Evolutionary conservation across 768 basidiomycete genomes (phyloP).

Genomic region (Calocybe gangraenosa): DNA sequence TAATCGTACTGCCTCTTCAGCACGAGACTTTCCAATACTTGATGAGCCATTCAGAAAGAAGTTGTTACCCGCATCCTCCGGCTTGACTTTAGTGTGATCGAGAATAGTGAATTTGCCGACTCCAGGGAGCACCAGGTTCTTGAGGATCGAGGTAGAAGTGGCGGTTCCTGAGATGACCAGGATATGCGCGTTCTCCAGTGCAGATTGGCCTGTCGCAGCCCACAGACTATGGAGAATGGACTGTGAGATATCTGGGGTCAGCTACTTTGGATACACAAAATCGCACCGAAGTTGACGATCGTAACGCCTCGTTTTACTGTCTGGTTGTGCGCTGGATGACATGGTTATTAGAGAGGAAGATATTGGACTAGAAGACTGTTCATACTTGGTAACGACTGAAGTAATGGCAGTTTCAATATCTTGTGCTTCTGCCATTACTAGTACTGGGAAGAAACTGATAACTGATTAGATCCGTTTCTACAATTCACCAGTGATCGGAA

Average conservation of each 20-base stretch:
- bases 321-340: slow-evolving; percentile 56
- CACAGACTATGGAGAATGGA: slow-evolving; percentile 58
- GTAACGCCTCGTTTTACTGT: slow-evolving; percentile 86
- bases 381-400: slow-evolving; percentile 6
- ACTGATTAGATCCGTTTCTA: too few relatives aligned
- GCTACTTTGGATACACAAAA: not conserved
- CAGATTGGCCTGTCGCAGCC: slow-evolving; percentile 88
- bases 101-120: slow-evolving; percentile 95
- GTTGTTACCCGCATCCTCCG: slow-evolving; percentile 89
- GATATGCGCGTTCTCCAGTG: slow-evolving; percentile 80
- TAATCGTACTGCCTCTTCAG: slow-evolving; percentile 71
- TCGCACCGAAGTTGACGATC: slow-evolving; percentile 89
- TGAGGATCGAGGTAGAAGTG: slow-evolving; percentile 84
- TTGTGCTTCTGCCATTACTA: slow-evolving; percentile 4
- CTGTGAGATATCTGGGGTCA: not conserved
- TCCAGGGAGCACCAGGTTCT: slow-evolving; percentile 96
- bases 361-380: not conserved
- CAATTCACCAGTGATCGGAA: too few relatives aligned
- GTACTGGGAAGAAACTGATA: too few relatives aligned
- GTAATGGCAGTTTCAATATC: slow-evolving; percentile 11
- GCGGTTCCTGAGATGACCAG: slow-evolving; percentile 80
- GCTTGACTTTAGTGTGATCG: slow-evolving; percentile 55
- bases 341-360: not conserved
- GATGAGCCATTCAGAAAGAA: slow-evolving; percentile 82
- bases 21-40: slow-evolving; percentile 79